Conservation (phyloP, 495 filamentous ascomycete genomes). For the Xylaria longipes region DNA sequence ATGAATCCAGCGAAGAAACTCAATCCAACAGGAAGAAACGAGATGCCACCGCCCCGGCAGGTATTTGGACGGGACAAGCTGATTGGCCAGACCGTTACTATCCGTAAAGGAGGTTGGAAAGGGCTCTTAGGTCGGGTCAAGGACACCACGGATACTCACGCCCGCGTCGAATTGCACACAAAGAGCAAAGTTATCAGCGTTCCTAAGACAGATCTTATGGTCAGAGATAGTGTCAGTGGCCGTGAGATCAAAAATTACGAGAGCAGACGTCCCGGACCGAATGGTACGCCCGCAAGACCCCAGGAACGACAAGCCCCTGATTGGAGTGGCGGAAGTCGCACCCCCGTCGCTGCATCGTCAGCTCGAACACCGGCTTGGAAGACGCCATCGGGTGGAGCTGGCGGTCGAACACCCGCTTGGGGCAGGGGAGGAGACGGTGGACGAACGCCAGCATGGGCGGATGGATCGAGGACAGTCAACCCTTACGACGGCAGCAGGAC, state of each 20-base stretch:
- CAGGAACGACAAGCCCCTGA: conserved; percentile 47
- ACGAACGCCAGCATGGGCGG: conserved; percentile 83
- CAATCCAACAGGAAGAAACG: conserved; percentile 55
- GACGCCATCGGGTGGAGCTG: conserved; percentile 45
- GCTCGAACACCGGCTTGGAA: conserved; percentile 75
- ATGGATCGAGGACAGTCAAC: conserved; percentile 75
- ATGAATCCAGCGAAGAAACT: conserved; percentile 91
- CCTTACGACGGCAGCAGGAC: conserved; percentile 83
- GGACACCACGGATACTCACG: conserved; percentile 82
- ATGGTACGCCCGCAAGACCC: conserved; percentile 52
- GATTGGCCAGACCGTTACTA: conserved; percentile 87
- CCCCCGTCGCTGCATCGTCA: conserved; percentile 66
- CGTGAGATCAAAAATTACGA: conserved; percentile 70
- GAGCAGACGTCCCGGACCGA: conserved; percentile 61
- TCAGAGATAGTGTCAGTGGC: conserved; percentile 85
- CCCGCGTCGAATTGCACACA: conserved; percentile 89
- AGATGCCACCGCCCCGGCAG: conserved; percentile 77
- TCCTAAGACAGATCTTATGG: conserved; percentile 73
- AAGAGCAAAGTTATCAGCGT: conserved; percentile 87
- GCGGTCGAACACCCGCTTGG: conserved; percentile 74
- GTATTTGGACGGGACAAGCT: conserved; percentile 81
- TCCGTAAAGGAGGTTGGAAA: conserved; percentile 85
- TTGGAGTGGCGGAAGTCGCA: conserved; percentile 65
- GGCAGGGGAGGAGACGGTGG: conserved; percentile 61
- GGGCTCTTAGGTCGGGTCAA: conserved; percentile 94